These are phyloP conservation scores for Castanospermum australe DNA, from an alignment of 306 rosid genomes.

Conservation along the genomic window DNA sequence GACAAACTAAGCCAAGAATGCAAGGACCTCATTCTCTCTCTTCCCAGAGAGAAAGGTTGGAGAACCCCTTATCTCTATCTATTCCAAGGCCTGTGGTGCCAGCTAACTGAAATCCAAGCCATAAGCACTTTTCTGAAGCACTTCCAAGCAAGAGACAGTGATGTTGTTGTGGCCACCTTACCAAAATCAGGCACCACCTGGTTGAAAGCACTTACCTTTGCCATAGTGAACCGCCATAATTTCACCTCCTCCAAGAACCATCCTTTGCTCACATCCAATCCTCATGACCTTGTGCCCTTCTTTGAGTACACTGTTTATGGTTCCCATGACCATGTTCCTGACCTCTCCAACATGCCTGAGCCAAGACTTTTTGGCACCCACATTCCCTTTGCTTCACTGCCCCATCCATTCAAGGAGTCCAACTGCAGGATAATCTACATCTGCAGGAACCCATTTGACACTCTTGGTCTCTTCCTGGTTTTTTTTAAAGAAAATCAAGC, in stretches of 20 bases:
- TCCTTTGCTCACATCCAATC: constrained; percentile 49
- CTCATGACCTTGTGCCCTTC: constrained; percentile 54
- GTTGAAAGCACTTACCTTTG: constrained; percentile 55
- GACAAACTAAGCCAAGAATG: constrained; percentile 20
- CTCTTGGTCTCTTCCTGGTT: constrained; percentile 48
- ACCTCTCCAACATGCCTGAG: constrained; percentile 28
- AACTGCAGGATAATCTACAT: constrained; percentile 40
- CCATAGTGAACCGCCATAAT: constrained; percentile 33
- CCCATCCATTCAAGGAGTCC: constrained; percentile 32
- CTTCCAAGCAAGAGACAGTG: constrained; percentile 46
- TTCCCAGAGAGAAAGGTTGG: constrained; percentile 48
- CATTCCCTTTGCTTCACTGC: constrained; percentile 37
- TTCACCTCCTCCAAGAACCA: constrained; percentile 17
- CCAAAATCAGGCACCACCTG: constrained; percentile 76
- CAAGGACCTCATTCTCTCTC: constrained; percentile 38
- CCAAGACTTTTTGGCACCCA: constrained; percentile 63
- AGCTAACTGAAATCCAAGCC: constrained; percentile 33
- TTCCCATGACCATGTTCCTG: constrained; percentile 26
- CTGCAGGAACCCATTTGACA: constrained; percentile 57
- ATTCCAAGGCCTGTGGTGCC: constrained; percentile 60
- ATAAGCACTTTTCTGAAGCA: constrained; percentile 36
- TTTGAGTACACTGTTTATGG: constrained; percentile 45
- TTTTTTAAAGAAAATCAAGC: constrained; percentile 22
- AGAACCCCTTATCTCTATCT: constrained; percentile 24
- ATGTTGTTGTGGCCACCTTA: constrained; percentile 38